Base-by-base conservation (phyloP, 2,329 filamentous ascomycete species). In the Botrytis aclada region DNA sequence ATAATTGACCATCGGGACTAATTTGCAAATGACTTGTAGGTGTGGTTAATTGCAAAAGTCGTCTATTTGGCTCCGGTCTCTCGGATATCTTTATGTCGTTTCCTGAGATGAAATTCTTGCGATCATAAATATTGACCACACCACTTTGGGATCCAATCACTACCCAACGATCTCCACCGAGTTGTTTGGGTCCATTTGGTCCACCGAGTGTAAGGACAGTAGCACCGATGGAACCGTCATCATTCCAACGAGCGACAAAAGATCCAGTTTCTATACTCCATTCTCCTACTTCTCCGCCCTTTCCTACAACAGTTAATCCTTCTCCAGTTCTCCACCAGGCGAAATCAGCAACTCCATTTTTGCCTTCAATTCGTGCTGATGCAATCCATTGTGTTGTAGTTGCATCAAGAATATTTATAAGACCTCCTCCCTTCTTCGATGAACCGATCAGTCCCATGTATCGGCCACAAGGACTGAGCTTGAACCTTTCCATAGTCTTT, bases 81-180 rank as follows among this genome's bases (percentile, higher is more conserved):
- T 87, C 85, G 41, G 90, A 90, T 74, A 96, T 84, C 29, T 85
- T 84, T 12, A 86, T 76, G 41, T 84, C 82, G 34, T 83, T 83
- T 47, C 79, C 78, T 77, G 74, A 80, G 78, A 74, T 81, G 82
- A 67, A 84, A 78, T 45, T 80, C 80, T 56, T 83, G 8, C 96
- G 91, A 81, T 98, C 94, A 84, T 99, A 99, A 74, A 99, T 87
- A 82, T 98, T 98, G 73, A 97, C 90, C 73, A 99, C 93, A 74
- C 96, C 96, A 75, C 90, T 94, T 76, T 89, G 92, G 73, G 92
- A 95, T 18, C 96, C 96, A 61, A 98, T 85, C 0, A 93, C 94
- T 22, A 98, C 89, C 94, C 95, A 99, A 73, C 93, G 87, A 82
- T 97, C 93, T 6, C 91, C 91, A 39, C 95, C 95, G 6, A 95